phyloP scores from a whole-genome alignment of 441 rosid species.

The Gossypium lobatum region DNA sequence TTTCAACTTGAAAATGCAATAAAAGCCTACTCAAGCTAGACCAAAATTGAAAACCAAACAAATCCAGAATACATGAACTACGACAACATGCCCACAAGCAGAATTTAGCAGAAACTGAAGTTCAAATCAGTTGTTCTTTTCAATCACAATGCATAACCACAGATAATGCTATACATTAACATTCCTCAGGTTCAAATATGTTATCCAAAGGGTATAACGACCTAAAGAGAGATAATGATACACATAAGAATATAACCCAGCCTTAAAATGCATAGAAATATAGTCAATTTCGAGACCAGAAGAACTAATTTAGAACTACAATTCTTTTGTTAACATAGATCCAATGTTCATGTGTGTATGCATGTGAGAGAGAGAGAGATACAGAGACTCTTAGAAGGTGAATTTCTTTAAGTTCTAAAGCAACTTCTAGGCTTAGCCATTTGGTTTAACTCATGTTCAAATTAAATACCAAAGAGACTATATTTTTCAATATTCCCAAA shows the following conservation, averaged over 20 bases:
- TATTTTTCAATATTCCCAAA: background rate
- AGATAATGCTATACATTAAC: background rate
- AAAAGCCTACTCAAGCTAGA: background rate
- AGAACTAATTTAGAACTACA: background rate
- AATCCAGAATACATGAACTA: background rate
- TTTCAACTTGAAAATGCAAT: background rate
- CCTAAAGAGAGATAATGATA: background rate
- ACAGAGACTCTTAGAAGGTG: background rate
- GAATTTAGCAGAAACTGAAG: background rate
- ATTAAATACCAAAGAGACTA: constrained; percentile 5
- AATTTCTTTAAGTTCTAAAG: background rate
- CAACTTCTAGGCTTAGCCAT: background rate
- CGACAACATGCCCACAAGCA: background rate
- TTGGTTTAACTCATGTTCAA: background rate
- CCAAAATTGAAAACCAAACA: background rate
- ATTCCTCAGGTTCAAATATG: background rate
- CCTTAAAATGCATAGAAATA: background rate
- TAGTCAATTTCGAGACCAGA: background rate
- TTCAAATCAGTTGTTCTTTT: background rate
- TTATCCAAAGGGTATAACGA: background rate
- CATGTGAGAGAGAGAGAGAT: background rate
- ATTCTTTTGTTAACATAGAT: background rate
- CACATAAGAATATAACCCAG: background rate
- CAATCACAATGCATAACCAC: background rate
- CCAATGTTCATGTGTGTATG: background rate